These are phyloP conservation scores for Amanita muscaria DNA, from an alignment of 768 basidiomycete genomes.

Conservation along the genomic window DNA sequence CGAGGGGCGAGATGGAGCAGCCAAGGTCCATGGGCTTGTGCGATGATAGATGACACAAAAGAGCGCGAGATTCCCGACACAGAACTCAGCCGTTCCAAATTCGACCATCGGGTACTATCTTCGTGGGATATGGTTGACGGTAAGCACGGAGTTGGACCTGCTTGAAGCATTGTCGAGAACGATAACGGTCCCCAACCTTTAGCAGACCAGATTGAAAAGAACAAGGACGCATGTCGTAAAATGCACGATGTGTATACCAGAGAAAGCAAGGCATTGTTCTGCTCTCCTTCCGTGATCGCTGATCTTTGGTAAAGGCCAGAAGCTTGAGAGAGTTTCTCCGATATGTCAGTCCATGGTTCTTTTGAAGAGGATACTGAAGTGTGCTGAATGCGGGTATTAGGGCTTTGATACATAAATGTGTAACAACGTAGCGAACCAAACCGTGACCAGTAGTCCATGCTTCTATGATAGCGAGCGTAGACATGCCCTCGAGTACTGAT, in stretches of 20 bases:
- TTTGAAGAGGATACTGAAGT: slow-evolving; percentile 39
- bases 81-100: slow-evolving; percentile 55
- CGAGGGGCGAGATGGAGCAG: slow-evolving; percentile 68
- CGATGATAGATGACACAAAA: slow-evolving; percentile 54
- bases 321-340: slow-evolving; percentile 67
- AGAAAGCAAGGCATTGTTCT: slow-evolving; percentile 52
- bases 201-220: slow-evolving; percentile 77
- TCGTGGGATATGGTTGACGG: slow-evolving; percentile 48
- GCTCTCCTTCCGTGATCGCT: slow-evolving; percentile 44
- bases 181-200: slow-evolving; percentile 82
- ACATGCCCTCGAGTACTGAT: slow-evolving; percentile 77
- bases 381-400: slow-evolving; percentile 33
- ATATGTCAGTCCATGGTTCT: slow-evolving; percentile 71
- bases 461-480: slow-evolving; percentile 70
- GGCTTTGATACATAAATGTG: slow-evolving; percentile 4
- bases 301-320: slow-evolving; percentile 52
- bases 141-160: slow-evolving; percentile 47
- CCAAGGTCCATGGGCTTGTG: slow-evolving; percentile 82
- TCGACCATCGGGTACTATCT: slow-evolving; percentile 35
- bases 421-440: slow-evolving; percentile 39
- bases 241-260: slow-evolving; percentile 62
- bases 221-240: slow-evolving; percentile 62
- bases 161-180: slow-evolving; percentile 65
- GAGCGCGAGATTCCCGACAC: slow-evolving; percentile 65
- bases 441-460: slow-evolving; percentile 76